phyloP scores from a whole-genome alignment of 495 filamentous ascomycete genomes.

The Hypoxylon fragiforme region DNA sequence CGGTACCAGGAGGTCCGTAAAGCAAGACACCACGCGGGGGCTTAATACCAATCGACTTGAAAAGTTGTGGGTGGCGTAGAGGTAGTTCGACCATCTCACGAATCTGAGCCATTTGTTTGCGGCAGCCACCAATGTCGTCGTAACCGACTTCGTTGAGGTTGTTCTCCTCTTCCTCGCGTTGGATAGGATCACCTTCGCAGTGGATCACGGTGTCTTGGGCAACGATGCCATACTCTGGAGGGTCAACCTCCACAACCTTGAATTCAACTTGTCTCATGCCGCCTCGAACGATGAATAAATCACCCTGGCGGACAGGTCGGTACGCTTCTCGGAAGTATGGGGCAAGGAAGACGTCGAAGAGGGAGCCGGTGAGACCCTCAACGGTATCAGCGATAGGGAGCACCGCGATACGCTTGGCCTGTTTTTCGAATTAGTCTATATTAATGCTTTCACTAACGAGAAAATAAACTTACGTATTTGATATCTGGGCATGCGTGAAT shows the following conservation, averaged over 20 bases:
- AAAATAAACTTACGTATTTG: slow-evolving; percentile 81
- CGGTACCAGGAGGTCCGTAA: slow-evolving; percentile 96
- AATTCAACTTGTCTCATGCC: slow-evolving; percentile 99
- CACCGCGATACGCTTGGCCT: slow-evolving; percentile 99
- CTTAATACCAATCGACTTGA: slow-evolving; percentile 99
- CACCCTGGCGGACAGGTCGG: slow-evolving; percentile 91
- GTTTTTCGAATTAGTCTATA: slow-evolving; percentile 13
- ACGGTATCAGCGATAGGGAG: slow-evolving; percentile 98
- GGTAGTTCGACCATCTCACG: slow-evolving; percentile 97
- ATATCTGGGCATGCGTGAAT: slow-evolving; percentile 99
- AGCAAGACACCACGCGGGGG: slow-evolving; percentile 97
- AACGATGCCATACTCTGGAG: slow-evolving; percentile 96
- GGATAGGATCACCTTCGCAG: slow-evolving; percentile 97
- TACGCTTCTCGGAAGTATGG: slow-evolving; percentile 99
- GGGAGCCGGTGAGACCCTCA: slow-evolving; percentile 92
- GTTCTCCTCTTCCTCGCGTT: slow-evolving; percentile 98
- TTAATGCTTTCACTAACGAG: slow-evolving; percentile 4
- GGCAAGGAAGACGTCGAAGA: slow-evolving; percentile 98
- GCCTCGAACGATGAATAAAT: slow-evolving; percentile 94
- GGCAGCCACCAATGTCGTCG: slow-evolving; percentile 98
- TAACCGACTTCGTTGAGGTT: slow-evolving; percentile 99
- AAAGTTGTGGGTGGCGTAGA: slow-evolving; percentile 93
- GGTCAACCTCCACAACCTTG: slow-evolving; percentile 98
- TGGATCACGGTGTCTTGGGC: slow-evolving; percentile 98
- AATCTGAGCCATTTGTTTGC: slow-evolving; percentile 99